Conservation (phyloP, 1,284 basidiomycete species). For the Papiliotrema flavescens region DNA sequence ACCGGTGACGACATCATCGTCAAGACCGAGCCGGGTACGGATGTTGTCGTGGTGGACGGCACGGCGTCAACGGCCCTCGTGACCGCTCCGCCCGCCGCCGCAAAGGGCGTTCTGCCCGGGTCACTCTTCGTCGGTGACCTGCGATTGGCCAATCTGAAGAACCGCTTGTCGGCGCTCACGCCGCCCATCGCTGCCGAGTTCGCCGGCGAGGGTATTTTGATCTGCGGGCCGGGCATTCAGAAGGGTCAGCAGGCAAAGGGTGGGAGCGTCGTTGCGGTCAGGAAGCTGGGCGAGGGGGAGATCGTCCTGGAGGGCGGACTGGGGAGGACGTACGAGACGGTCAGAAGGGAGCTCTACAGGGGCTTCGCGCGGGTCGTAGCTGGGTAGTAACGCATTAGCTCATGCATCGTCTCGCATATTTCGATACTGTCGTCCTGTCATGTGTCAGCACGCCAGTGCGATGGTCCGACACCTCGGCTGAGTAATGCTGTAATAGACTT, state of each 20-base stretch:
- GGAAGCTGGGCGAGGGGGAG: slow-evolving; percentile 75
- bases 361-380: slow-evolving; percentile 76
- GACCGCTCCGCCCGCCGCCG: slow-evolving; percentile 51
- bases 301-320: slow-evolving; percentile 84
- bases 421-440: too few relatives aligned
- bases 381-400: too few relatives aligned
- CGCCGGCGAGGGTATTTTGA: slow-evolving; percentile 89
- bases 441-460: too few relatives aligned
- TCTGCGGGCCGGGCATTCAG: slow-evolving; percentile 63
- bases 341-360: slow-evolving; percentile 80
- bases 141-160: slow-evolving; percentile 79
- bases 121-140: slow-evolving; percentile 95
- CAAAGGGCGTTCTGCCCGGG: slow-evolving; percentile 62
- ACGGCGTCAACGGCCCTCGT: slow-evolving; percentile 6
- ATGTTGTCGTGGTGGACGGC: neutral
- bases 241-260: slow-evolving; percentile 56
- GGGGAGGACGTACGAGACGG: slow-evolving; percentile 81
- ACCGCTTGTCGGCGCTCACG: slow-evolving; percentile 65
- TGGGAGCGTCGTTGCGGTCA: slow-evolving; percentile 77
- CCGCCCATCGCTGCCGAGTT: slow-evolving; percentile 74
- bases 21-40: slow-evolving; percentile 4
- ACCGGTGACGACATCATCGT: slow-evolving; percentile 10
- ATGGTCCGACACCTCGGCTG: too few relatives aligned
- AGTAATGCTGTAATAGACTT: too few relatives aligned
- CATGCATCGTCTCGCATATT: too few relatives aligned